Evolutionary conservation across 108 stramenopile genomes (phyloP), one percentile per base, ranked within the genome.

Genomic region (Skeletonema grethae): DNA sequence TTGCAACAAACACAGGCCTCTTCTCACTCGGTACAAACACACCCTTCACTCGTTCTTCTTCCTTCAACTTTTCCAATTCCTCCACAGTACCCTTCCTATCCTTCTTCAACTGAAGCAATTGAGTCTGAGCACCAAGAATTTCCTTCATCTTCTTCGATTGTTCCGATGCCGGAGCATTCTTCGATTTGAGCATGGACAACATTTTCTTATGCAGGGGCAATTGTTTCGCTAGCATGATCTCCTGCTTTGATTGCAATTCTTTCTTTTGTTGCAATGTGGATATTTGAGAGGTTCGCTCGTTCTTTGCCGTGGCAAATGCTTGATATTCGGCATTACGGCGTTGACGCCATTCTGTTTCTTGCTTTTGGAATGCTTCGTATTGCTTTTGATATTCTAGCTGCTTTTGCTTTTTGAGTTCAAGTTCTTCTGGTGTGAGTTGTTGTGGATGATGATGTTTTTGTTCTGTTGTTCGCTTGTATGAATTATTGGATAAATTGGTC

Each of bases 141-240:
- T 77, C 76, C 63, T 70, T 77, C 56, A 77, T 69, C 36, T 77
- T 77, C 28, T 61, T 77, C 0, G 76, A 64, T 69, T 77, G 76
- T 24, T 77, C 76, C 2, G 62, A 32, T 12, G 48, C 36, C 12
- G 69, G 35, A 0, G 55, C 41, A 62, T 69, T 59, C 34, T 77
- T 77, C 11, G 63, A 43, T 50, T 70, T 69, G 20, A 77, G 57
- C 60, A 69, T 55, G 2, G 12, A 50, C 2, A 77, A 24, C 62
- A 77, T 77, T 20, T 77, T 77, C 20, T 77, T 77, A 64, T 77
- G 76, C n/a, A 77, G 63, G 28, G 63, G 61, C 8, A 77, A 31
- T 53, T 77, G 76, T 60, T 77, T 63, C 9, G 24, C 28, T 0
- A 69, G 35, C 61, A 69, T 64, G 25, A 4, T 24, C 38, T 77